Percentiles rank a stretch among this genome's conserved stretches.
These are phyloP conservation scores for Coemansia sp. DNA, from an alignment of 192 early-diverging fungal genomes.

Conservation along the genomic window DNA sequence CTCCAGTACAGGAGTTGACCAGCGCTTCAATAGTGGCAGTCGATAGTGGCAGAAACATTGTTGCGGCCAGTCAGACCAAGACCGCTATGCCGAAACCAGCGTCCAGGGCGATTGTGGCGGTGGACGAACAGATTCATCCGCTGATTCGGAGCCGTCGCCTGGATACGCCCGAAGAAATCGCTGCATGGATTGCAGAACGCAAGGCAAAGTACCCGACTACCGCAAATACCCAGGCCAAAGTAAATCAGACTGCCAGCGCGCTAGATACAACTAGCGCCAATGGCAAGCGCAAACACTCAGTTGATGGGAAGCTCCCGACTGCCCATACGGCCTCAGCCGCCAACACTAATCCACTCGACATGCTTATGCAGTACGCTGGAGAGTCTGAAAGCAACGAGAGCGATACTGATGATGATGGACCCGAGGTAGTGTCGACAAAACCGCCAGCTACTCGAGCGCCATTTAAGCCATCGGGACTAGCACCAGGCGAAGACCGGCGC, in stretches of 20 bases:
- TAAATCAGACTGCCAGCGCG: neutral
- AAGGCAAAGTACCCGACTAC: conserved; percentile 79
- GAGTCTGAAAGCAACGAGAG: conserved; percentile 8
- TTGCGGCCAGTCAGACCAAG: neutral
- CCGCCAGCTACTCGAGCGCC: conserved; percentile 8
- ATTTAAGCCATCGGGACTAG: conserved; percentile 29
- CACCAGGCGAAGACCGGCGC: conserved; percentile 37
- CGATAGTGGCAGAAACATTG: neutral
- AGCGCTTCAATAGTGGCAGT: neutral
- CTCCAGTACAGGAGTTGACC: neutral
- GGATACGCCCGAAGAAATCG: conserved; percentile 73
- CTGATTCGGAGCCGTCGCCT: conserved; percentile 51
- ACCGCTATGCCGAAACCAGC: neutral
- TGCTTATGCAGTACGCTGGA: conserved; percentile 22
- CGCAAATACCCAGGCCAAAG: conserved; percentile 68
- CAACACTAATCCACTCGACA: conserved; percentile 22
- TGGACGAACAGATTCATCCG: conserved; percentile 41
- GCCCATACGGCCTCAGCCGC: neutral
- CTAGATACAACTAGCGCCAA: neutral
- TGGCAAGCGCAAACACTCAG: conserved; percentile 17
- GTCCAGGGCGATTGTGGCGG: neutral
- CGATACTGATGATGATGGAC: conserved; percentile 7
- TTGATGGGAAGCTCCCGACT: neutral
- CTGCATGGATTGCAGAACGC: conserved; percentile 80
- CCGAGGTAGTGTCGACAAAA: conserved; percentile 25